These are phyloP conservation scores for Auriscalpium microsporum DNA, from an alignment of 768 basidiomycete genomes.

Conservation along the genomic window DNA sequence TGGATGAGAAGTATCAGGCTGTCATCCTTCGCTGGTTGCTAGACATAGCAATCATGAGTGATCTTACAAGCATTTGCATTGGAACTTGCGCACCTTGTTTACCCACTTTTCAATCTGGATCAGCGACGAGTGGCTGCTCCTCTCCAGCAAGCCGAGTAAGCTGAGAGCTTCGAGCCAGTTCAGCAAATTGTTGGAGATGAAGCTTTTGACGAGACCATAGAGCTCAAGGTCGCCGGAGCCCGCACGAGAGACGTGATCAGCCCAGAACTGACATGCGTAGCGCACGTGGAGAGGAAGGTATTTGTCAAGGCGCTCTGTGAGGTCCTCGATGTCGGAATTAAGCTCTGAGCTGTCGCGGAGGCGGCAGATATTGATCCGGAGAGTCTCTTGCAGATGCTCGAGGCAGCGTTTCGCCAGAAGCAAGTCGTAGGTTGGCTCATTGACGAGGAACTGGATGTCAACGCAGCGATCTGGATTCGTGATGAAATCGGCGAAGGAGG, in stretches of 20 bases:
- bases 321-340: not conserved
- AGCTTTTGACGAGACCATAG: not conserved
- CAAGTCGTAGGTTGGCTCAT: not conserved
- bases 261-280: constrained; percentile 1
- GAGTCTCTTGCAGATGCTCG: not conserved
- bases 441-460: not conserved
- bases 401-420: not conserved
- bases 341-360: not conserved
- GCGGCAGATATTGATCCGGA: not conserved
- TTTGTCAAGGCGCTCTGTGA: not conserved
- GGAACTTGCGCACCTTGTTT: not conserved
- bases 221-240: not conserved
- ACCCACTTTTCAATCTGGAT: not conserved
- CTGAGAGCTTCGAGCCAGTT: constrained; percentile 1
- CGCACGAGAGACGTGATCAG: not conserved
- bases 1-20: not conserved
- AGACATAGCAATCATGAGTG: not conserved
- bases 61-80: not conserved
- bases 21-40: not conserved
- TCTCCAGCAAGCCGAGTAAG: not conserved
- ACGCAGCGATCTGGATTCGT: not conserved
- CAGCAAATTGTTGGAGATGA: not conserved
- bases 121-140: not conserved
- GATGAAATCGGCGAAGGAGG: not conserved
- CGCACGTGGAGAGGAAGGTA: not conserved